Base-by-base conservation (phyloP, 768 basidiomycete species). In the Trametopsis cervina region DNA sequence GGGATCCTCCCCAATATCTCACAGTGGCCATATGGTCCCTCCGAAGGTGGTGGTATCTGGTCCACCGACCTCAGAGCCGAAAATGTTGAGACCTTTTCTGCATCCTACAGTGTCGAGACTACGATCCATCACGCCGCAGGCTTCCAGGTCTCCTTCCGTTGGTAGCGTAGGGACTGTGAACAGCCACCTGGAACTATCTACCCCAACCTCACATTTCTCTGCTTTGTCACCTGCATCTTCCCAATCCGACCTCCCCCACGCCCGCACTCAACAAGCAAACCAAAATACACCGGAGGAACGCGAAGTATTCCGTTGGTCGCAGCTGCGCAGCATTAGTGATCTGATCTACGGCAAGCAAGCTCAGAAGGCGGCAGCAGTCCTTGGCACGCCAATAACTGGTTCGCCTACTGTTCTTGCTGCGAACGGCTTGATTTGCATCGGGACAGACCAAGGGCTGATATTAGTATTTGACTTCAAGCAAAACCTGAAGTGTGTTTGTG, bases 381-480 rank as follows among this genome's bases (percentile, higher is more conserved):
- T 87, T 21, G 85, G 83, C 0, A 67, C 79, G 1, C 68, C 77
- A 2, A 61, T 72, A 15, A 57, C 73, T 12, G 89, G 89, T 1
- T 68, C 66, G 0, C 93, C 95, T 4, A 92, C 85, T 0, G 87
- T 86, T 7, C 63, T 97, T 47, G 80, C 85, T 9, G 86, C 88
- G 11, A 89, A 89, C 57, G 94, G 93, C 0, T 67, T 94, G 47
- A 79, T 99, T 26, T 96, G 92, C 55, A 69, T 97, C 5, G 96
- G 96, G 13, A 93, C 88, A 5, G 81, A 83, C 40, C 71, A 71
- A 24, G 96, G 94, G 11, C 80, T 75, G 58, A 73, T 88, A 37
- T 73, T 81, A 41, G 85, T 97, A 1, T 94, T 90, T 63, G 90
- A 92, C 64, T 97, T 96, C 62, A 84, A 83, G 58, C 95, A 98